Conservation (phyloP, 257 asterid species). For the Sherardia arvensis region DNA sequence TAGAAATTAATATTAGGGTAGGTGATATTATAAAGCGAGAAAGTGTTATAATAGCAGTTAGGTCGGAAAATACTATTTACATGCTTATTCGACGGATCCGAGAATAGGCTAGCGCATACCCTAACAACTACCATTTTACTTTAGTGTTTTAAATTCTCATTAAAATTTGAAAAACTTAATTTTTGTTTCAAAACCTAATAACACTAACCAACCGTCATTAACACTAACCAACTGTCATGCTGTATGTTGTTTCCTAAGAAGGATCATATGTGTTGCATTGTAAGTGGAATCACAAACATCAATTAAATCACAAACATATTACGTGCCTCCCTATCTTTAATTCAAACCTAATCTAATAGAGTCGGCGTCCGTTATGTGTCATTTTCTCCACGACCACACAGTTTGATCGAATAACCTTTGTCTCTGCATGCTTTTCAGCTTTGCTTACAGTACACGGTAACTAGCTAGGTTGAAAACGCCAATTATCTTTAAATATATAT, state of each 20-base stretch:
- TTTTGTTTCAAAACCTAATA: no score
- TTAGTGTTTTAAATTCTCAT: no score
- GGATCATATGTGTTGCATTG: not conserved
- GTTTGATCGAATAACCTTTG: not conserved
- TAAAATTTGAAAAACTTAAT: no score
- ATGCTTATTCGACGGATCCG: no score
- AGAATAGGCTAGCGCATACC: no score
- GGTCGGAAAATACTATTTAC: no score
- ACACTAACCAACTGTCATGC: no score
- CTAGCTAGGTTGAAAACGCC: not conserved
- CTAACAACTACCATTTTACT: no score
- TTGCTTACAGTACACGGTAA: not conserved
- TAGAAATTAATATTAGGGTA: no score
- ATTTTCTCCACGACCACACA: not conserved
- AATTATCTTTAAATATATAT: not conserved
- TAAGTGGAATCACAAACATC: not conserved
- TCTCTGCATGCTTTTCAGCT: not conserved
- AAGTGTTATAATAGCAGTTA: no score
- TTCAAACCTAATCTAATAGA: not conserved
- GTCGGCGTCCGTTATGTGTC: not conserved
- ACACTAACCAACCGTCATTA: no score
- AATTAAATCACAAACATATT: not conserved
- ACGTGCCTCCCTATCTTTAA: not conserved
- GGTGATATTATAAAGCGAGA: no score
- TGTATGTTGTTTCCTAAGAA: not conserved